Evolutionary conservation across 225 moss, liverwort and hornwort genomes (phyloP), one percentile per base, ranked within the genome.

Genomic region (Physcomitrium patens): DNA sequence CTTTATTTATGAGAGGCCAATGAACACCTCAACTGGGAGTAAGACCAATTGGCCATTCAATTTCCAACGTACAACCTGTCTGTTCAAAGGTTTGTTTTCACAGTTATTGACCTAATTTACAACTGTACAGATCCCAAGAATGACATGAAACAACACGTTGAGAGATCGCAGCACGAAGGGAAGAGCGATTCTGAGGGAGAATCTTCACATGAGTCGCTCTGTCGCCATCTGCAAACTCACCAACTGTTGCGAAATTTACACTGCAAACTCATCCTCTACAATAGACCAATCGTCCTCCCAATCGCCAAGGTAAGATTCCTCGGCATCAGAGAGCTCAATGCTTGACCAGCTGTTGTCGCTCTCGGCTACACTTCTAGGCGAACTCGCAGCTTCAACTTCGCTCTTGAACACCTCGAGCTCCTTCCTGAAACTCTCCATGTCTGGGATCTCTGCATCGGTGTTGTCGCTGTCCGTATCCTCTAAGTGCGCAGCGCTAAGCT

Each of bases 271-370:
- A 73, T 73, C 51, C 46, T 37, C 31, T 17, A 73, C 73, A 63
- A 73, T 62, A 28, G 73, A 73, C 73, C 73, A 73, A 51, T 73
- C 73, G 41, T 73, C 63, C 50, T 73, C 62, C 63, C 63, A 63
- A 18, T 47, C 58, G 22, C 12, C 63, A 18, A 44, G 26, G 24
- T 63, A 48, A 18, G 31, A 24, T 27, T 73, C 73, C 49, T 73
- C 73, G n/a, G 47, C 71, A 8, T 51, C 51, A 51, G 73, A 73
- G 14, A 73, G 63, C 23, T 73, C 73, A 41, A 73, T 41, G 15
- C 73, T 63, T 13, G 63, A 73, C 73, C 73, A 73, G 63, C 73
- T 73, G 37, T 73, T 49, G 24, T 23, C 73, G 50, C 73, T 73
- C 49, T 51, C 73, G 8, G 62, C 63, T 19, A 64, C 63, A 73